Evolutionary conservation across 306 rosid species (phyloP).

Genomic region (Geum urbanum): DNA sequence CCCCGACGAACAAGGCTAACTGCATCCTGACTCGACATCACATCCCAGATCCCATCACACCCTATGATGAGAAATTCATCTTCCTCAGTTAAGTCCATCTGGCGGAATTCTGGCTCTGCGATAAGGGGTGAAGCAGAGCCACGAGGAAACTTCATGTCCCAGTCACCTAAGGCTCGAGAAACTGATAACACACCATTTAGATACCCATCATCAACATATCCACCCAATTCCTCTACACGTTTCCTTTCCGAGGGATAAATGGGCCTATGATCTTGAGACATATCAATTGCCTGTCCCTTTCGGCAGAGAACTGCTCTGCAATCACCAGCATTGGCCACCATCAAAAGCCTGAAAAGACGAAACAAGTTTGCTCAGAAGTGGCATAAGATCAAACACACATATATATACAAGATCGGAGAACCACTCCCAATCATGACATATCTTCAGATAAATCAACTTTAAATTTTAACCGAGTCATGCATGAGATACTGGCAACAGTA

Average conservation of each 20-base stretch:
- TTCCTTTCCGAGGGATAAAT: constrained; percentile 58
- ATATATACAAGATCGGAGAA: neutral
- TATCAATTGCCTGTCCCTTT: constrained; percentile 87
- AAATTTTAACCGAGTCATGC: neutral
- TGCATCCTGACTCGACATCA: constrained; percentile 85
- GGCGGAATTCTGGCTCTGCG: constrained; percentile 84
- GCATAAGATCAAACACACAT: neutral
- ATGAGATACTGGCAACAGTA: neutral
- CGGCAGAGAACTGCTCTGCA: constrained; percentile 94
- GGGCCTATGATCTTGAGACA: constrained; percentile 96
- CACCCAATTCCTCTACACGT: constrained; percentile 81
- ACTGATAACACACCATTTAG: constrained; percentile 86
- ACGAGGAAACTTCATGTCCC: constrained; percentile 89
- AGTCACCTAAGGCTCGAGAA: constrained; percentile 86
- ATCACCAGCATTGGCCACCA: constrained; percentile 97
- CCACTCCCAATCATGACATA: too few relatives aligned
- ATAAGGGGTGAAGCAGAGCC: constrained; percentile 80
- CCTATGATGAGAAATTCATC: constrained; percentile 97
- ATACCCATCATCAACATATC: constrained; percentile 73
- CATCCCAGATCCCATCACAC: constrained; percentile 97
- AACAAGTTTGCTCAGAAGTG: neutral
- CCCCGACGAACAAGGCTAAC: constrained; percentile 74
- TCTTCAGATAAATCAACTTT: neutral
- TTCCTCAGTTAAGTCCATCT: constrained; percentile 64
- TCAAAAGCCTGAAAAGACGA: constrained; percentile 54